Evolutionary conservation across 176 grass and related monocot genomes (phyloP), one percentile per base, ranked within the genome.

Genomic region (Coix lacrymajobi): DNA sequence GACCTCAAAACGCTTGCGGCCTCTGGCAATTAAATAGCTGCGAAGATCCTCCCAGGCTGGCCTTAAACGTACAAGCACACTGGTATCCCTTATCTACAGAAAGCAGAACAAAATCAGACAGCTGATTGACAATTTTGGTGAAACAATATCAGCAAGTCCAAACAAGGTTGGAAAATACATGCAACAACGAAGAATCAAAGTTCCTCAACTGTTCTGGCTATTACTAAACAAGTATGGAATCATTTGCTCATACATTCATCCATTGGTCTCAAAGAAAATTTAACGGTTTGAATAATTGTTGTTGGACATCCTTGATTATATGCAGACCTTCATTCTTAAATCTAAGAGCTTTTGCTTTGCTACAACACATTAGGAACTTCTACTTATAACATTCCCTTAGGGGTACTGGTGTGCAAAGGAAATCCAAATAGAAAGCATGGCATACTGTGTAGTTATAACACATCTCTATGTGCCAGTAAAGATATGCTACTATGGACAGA

Each of bases 1-100:
- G 31, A 99, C 96, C 87, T 99, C 96, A 92, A 99, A 99, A 45
- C 96, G 87, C 71, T 96, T 99, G 71, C 96, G 96, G 22, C 96
- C 93, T 92, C 77, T 93, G 41, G 96, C 96, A 82, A 86, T 99
- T 88, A 99, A 77, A 65, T 99, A 99, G 74, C 91, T 99, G 73
- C 96, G 72, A 71, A 99, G 87, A 78, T 99, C 96, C 81, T 99
- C 96, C 96, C 96, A 99, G 84, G 90, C 91, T 62, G 96, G 93
- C 68, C 96, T 93, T 71, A 99, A 77, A 28, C 90, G 83, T 74
- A 99, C 96, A 84, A 99, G 91, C 72, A 99, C 96, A 13, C 96
- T 99, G n/a, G 96, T 99, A 87, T 99, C 96, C 72, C 89, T 90
- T 85, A 98, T 91, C 96, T 98, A 66, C 66, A 93, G 67, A 78